phyloP scores from a whole-genome alignment of 1,284 basidiomycete genomes.

The Cerrena zonata region DNA sequence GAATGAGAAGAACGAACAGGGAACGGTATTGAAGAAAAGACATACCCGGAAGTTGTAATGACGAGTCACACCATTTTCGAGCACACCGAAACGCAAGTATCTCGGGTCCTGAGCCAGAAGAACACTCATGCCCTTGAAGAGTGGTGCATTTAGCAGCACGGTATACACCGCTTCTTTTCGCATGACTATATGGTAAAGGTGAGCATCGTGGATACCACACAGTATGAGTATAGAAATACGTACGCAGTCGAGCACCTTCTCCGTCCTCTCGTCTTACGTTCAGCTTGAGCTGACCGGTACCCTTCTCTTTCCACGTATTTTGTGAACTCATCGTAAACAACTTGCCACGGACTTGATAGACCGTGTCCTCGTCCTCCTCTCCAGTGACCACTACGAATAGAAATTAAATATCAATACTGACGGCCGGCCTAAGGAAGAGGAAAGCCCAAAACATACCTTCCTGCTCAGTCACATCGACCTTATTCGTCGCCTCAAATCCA shows the following conservation, averaged over 20 bases:
- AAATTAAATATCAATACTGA: conserved; percentile 3
- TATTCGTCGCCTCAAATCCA: conserved; percentile 39
- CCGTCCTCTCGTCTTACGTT: conserved; percentile 71
- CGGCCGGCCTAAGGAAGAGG: neutral
- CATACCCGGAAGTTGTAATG: conserved; percentile 77
- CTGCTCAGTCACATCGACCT: conserved; percentile 58
- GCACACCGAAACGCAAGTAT: conserved; percentile 73
- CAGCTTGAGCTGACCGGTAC: conserved; percentile 76
- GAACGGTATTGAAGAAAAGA: conserved; percentile 9
- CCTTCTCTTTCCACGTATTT: conserved; percentile 82
- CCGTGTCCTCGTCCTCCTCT: conserved; percentile 85
- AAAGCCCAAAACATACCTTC: conserved; percentile 47
- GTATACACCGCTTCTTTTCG: conserved; percentile 88
- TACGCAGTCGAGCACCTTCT: conserved; percentile 70
- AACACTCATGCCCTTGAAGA: conserved; percentile 85
- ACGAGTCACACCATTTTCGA: conserved; percentile 58
- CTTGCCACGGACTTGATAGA: conserved; percentile 82
- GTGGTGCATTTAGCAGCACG: conserved; percentile 76
- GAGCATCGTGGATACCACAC: neutral
- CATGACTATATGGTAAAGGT: conserved; percentile 62
- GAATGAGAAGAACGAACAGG: neutral
- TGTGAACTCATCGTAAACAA: conserved; percentile 68
- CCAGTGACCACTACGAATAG: conserved; percentile 69
- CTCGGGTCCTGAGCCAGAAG: conserved; percentile 72
- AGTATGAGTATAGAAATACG: conserved; percentile 17